These are phyloP conservation scores for Perkinsus olseni DNA, from an alignment of 169 alveolate species.

Conservation along the genomic window DNA sequence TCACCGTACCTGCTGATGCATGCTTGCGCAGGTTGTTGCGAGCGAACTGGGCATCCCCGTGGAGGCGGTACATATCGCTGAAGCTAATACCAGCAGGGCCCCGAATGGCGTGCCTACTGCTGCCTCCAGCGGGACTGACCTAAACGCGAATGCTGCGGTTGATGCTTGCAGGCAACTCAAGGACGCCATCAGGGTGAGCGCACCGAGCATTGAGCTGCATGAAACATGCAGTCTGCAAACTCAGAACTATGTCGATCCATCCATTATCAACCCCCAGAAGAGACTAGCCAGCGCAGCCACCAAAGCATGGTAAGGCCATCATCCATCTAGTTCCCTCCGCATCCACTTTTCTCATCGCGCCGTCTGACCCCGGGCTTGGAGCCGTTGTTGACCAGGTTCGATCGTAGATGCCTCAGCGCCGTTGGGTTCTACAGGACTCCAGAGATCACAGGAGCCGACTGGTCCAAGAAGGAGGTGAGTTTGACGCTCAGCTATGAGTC, in stretches of 20 bases:
- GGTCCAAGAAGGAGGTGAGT: neutral
- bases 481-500: neutral
- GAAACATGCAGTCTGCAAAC: neutral
- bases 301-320: neutral
- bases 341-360: no score
- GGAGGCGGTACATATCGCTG: slow-evolving; percentile 11
- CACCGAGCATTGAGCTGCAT: neutral
- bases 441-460: neutral
- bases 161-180: neutral
- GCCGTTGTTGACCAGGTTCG: neutral
- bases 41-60: neutral
- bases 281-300: neutral
- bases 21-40: slow-evolving; percentile 1
- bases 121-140: slow-evolving; percentile 23
- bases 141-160: slow-evolving; percentile 7
- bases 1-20: neutral
- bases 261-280: neutral
- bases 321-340: neutral
- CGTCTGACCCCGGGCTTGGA: no score
- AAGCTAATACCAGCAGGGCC: slow-evolving; percentile 21
- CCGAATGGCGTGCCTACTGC: slow-evolving; percentile 34
- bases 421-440: slow-evolving; percentile 11
- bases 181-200: neutral
- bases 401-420: neutral
- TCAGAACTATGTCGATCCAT: neutral